Evolutionary conservation across 108 stramenopile genomes (phyloP).

Genomic region (Cylindrotheca fusiformis): DNA sequence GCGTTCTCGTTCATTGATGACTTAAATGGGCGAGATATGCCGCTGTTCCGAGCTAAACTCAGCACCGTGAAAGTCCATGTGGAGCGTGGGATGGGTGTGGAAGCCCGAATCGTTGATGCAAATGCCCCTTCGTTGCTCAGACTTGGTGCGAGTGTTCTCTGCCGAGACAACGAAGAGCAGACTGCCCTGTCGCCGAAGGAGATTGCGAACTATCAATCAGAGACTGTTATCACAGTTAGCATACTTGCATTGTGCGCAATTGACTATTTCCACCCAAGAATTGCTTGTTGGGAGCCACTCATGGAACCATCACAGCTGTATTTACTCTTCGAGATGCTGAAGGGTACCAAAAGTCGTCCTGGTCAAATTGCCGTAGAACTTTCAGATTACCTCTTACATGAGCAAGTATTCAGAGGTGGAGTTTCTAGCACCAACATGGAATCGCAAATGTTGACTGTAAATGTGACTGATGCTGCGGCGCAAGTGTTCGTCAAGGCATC

Average conservation of each 20-base stretch:
- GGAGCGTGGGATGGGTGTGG: slow-evolving; percentile 47
- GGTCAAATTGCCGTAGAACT: slow-evolving; percentile 43
- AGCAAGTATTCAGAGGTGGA: slow-evolving; percentile 7
- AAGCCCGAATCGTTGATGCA: slow-evolving; percentile 32
- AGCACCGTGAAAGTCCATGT: slow-evolving; percentile 23
- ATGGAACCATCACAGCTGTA: slow-evolving; percentile 49
- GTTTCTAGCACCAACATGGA: neutral
- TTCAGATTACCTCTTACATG: slow-evolving; percentile 32
- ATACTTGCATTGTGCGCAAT: slow-evolving; percentile 24
- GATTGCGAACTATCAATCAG: slow-evolving; percentile 19
- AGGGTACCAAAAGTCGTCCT: slow-evolving; percentile 19
- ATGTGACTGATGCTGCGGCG: slow-evolving; percentile 46
- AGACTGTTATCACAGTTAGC: slow-evolving; percentile 19
- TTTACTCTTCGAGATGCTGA: slow-evolving; percentile 38
- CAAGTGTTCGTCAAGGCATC: slow-evolving; percentile 28
- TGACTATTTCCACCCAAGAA: slow-evolving; percentile 62
- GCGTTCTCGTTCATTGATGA: slow-evolving; percentile 63
- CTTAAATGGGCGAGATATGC: slow-evolving; percentile 67
- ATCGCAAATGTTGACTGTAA: slow-evolving; percentile 26
- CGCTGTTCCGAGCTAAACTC: slow-evolving; percentile 44
- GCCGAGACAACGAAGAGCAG: neutral
- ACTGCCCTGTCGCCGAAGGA: slow-evolving; percentile 3
- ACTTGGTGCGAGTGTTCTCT: neutral
- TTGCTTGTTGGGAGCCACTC: slow-evolving; percentile 61
- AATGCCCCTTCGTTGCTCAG: slow-evolving; percentile 24